A percentile compares a stretch with the other conserved stretches of the same genome.
These are phyloP conservation scores for Sporothrix curviconia DNA, from an alignment of 2,329 filamentous ascomycete genomes.

Conservation along the genomic window DNA sequence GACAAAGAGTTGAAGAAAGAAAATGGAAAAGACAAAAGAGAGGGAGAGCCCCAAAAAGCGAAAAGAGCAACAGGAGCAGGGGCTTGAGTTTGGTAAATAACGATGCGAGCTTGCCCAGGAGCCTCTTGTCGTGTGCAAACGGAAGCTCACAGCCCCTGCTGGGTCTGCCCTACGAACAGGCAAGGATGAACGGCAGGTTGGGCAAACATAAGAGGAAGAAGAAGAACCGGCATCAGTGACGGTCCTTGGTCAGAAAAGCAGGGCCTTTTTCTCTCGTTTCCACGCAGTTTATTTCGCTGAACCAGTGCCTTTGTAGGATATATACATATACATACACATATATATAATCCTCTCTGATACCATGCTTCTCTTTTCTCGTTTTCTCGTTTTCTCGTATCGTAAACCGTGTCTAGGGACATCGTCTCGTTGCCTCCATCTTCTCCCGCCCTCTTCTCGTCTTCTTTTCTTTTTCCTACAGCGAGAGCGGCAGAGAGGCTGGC, in stretches of 20 bases:
- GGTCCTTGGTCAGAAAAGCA: not conserved
- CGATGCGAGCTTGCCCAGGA: not conserved
- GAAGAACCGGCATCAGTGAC: not conserved
- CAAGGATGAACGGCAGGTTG: too few relatives aligned
- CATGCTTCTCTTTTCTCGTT: not conserved
- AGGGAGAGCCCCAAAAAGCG: not conserved
- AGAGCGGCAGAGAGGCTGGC: not conserved
- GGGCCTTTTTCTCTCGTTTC: not conserved
- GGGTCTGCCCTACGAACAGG: too few relatives aligned
- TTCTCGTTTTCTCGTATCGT: not conserved
- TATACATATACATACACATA: too few relatives aligned
- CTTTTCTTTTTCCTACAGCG: not conserved
- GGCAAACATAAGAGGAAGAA: not conserved
- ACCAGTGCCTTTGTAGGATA: not conserved
- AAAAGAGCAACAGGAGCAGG: constrained; percentile 10
- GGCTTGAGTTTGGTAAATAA: not conserved
- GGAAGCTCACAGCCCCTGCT: too few relatives aligned
- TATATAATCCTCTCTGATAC: not conserved
- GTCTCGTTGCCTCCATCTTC: not conserved
- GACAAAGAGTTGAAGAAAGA: not conserved
- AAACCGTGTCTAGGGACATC: too few relatives aligned
- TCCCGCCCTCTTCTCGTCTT: not conserved
- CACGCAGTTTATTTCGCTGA: not conserved
- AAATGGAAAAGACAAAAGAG: constrained; percentile 7
- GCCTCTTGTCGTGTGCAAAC: too few relatives aligned